Conservation (phyloP, 2,329 filamentous ascomycete species). For the Neonectria sp. region DNA sequence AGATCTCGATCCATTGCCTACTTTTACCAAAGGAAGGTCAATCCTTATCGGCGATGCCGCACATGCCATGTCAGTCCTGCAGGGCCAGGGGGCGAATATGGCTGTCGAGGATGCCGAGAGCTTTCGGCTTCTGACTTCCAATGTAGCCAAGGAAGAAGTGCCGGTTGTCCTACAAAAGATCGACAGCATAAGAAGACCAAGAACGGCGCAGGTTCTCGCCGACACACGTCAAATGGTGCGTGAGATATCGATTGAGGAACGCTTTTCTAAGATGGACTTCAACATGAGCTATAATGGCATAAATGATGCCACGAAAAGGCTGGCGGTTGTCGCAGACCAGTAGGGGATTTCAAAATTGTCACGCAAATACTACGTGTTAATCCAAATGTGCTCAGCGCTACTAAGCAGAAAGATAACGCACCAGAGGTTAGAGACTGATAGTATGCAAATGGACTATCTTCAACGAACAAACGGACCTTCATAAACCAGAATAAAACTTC, state of each 20-base stretch:
- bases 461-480: too few relatives aligned
- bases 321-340: not conserved
- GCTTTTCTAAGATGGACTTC: constrained; percentile 26
- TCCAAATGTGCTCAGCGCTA: too few relatives aligned
- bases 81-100: constrained; percentile 24
- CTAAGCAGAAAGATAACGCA: too few relatives aligned
- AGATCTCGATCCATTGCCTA: constrained; percentile 18
- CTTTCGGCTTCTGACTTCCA: constrained; percentile 17
- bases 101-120: constrained; percentile 25
- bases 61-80: constrained; percentile 17
- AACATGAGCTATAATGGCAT: constrained; percentile 25
- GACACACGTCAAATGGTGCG: constrained; percentile 20
- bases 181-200: constrained; percentile 12
- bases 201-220: constrained; percentile 16
- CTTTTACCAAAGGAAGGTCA: constrained; percentile 4
- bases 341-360: not conserved
- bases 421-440: too few relatives aligned
- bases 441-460: too few relatives aligned
- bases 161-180: constrained; percentile 6
- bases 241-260: constrained; percentile 24
- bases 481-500: too few relatives aligned
- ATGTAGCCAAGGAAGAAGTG: constrained; percentile 2
- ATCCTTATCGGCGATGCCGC: constrained; percentile 22
- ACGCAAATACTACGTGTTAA: too few relatives aligned
- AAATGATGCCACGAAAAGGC: constrained; percentile 7